Conservation (phyloP, 2,329 filamentous ascomycete species). For the Cladobotryum protrusum region DNA sequence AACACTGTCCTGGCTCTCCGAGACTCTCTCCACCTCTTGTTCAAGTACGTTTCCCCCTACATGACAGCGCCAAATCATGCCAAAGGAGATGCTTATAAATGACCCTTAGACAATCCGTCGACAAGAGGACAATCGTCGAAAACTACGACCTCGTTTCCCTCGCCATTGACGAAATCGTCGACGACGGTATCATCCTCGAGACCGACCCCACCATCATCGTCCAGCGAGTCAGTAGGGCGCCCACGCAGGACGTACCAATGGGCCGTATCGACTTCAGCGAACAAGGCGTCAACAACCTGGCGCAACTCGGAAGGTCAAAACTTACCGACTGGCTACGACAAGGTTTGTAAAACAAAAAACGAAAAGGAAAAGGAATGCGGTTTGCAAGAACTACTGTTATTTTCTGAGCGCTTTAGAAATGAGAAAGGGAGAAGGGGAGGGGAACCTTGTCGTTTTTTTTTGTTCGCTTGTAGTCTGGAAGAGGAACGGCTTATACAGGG, state of each 20-base stretch:
- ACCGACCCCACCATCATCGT: conserved; percentile 93
- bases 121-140: conserved; percentile 96
- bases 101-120: conserved; percentile 73
- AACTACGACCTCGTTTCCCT: conserved; percentile 96
- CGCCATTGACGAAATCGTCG: conserved; percentile 89
- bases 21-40: conserved; percentile 81
- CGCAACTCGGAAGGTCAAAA: conserved; percentile 89
- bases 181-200: conserved; percentile 94
- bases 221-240: conserved; percentile 85
- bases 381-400: conserved; percentile 3
- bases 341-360: conserved; percentile 50
- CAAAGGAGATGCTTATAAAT: background rate
- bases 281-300: conserved; percentile 88
- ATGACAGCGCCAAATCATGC: background rate
- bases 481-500: conserved; percentile 10
- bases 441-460: conserved; percentile 10
- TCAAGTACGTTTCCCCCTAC: conserved; percentile 60
- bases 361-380: conserved; percentile 1
- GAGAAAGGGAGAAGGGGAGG: background rate
- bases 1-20: conserved; percentile 87
- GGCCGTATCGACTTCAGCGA: conserved; percentile 94
- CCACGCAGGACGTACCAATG: conserved; percentile 83
- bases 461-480: conserved; percentile 5
- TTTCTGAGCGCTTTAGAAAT: conserved; percentile 7
- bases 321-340: conserved; percentile 86